Conservation (phyloP, 352 stramenopile genomes). For the Phytophthora sp. region DNA sequence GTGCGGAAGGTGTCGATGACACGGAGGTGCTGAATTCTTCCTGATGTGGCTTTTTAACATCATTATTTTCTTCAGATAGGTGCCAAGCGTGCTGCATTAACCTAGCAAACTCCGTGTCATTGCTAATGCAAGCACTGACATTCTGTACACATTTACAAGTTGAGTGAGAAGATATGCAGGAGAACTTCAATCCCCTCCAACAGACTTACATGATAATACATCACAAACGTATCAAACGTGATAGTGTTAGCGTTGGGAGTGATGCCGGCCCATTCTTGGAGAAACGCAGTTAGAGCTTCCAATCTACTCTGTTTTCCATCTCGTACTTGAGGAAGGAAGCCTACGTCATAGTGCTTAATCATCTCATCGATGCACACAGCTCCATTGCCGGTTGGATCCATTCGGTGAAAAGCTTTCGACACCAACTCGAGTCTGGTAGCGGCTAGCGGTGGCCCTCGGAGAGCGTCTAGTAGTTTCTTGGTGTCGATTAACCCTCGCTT, state of each 20-base stretch:
- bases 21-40: background rate
- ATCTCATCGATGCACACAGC: slow-evolving; percentile 63
- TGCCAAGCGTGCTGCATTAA: slow-evolving; percentile 82
- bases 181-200: too few relatives aligned
- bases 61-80: slow-evolving; percentile 30
- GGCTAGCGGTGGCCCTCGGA: slow-evolving; percentile 47
- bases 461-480: slow-evolving; percentile 51
- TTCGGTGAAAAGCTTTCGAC: slow-evolving; percentile 53
- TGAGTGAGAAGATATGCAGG: too few relatives aligned
- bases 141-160: slow-evolving; percentile 53
- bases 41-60: background rate
- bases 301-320: slow-evolving; percentile 59
- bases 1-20: background rate
- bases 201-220: slow-evolving; percentile 80
- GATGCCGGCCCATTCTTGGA: slow-evolving; percentile 69
- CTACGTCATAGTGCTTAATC: slow-evolving; percentile 73
- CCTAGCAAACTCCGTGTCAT: slow-evolving; percentile 85
- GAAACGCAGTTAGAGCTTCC: slow-evolving; percentile 67
- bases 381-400: slow-evolving; percentile 51
- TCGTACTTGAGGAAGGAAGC: slow-evolving; percentile 73
- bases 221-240: slow-evolving; percentile 61
- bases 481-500: slow-evolving; percentile 59
- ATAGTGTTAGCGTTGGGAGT: slow-evolving; percentile 47
- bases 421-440: slow-evolving; percentile 45
- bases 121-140: slow-evolving; percentile 73